Evolutionary conservation across 805 yeast genomes (phyloP).

Genomic region (Starmerella davenportii): DNA sequence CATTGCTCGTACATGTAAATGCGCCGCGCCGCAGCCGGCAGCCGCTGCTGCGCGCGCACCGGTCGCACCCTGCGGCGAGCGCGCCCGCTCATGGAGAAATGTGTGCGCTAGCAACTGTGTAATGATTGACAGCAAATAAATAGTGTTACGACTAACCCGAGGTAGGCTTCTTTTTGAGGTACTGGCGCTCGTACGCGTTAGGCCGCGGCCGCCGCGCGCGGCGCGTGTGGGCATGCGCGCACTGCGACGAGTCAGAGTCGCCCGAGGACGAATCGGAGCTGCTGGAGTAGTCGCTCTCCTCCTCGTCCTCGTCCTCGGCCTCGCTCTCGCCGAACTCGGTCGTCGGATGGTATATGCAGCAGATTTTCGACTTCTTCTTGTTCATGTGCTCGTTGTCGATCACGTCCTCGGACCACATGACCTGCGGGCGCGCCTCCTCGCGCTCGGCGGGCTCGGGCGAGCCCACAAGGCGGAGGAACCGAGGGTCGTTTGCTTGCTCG

Average conservation of each 20-base stretch:
- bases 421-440: constrained; percentile 28
- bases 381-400: constrained; percentile 80
- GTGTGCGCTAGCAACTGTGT: too few species aligned
- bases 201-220: constrained; percentile 33
- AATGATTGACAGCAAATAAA: too few species aligned
- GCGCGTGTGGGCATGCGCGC: constrained; percentile 19
- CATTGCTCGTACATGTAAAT: too few species aligned
- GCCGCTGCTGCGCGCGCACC: too few species aligned
- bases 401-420: constrained; percentile 71
- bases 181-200: constrained; percentile 85
- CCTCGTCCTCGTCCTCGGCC: constrained; percentile 19
- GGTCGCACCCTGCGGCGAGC: too few species aligned
- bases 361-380: constrained; percentile 77
- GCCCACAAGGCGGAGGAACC: constrained; percentile 12
- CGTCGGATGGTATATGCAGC: constrained; percentile 38
- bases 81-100: too few species aligned
- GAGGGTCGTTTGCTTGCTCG: not conserved
- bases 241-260: constrained; percentile 29
- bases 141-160: too few species aligned
- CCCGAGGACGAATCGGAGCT: constrained; percentile 23
- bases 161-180: too few species aligned
- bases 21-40: too few species aligned
- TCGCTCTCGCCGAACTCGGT: constrained; percentile 26
- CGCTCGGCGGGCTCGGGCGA: constrained; percentile 1
- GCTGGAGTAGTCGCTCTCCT: constrained; percentile 3